phyloP scores from a whole-genome alignment of 192 early-diverging fungal genomes.

The Mortierella hygrophila region DNA sequence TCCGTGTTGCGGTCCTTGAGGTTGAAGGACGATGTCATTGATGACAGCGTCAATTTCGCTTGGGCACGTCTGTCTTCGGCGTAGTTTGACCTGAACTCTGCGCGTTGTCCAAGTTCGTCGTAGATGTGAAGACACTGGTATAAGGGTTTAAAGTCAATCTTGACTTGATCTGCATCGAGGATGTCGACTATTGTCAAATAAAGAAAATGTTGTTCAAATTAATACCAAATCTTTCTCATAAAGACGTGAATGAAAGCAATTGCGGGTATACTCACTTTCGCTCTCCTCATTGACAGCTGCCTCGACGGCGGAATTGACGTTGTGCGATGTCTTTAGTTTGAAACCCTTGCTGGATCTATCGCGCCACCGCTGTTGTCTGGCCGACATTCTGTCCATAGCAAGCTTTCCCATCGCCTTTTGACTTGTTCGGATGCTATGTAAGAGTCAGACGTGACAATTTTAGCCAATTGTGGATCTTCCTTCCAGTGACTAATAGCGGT shows the following conservation, averaged over 20 bases:
- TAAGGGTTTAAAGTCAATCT: constrained; percentile 94
- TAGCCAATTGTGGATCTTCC: not conserved
- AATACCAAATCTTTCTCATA: not conserved
- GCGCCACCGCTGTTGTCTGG: constrained; percentile 74
- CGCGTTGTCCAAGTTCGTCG: constrained; percentile 89
- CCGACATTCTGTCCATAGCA: constrained; percentile 84
- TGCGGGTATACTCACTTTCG: constrained; percentile 62
- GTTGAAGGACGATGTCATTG: constrained; percentile 69
- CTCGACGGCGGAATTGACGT: constrained; percentile 85
- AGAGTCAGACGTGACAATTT: not conserved
- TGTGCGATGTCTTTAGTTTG: constrained; percentile 61
- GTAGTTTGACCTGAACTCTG: constrained; percentile 88
- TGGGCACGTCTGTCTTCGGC: constrained; percentile 93
- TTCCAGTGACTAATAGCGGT: not conserved
- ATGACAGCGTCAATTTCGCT: constrained; percentile 85
- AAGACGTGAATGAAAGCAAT: not conserved
- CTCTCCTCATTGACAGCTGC: constrained; percentile 87
- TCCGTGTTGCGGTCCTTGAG: constrained; percentile 75
- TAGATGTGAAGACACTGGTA: constrained; percentile 98
- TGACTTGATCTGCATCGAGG: constrained; percentile 74
- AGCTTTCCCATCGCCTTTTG: constrained; percentile 85
- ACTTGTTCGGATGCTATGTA: constrained; percentile 79
- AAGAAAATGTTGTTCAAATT: not conserved
- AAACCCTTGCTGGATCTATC: constrained; percentile 58
- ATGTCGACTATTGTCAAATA: constrained; percentile 63